Base-by-base conservation (phyloP, 345 rosid genomes). In the Murraya paniculata region DNA sequence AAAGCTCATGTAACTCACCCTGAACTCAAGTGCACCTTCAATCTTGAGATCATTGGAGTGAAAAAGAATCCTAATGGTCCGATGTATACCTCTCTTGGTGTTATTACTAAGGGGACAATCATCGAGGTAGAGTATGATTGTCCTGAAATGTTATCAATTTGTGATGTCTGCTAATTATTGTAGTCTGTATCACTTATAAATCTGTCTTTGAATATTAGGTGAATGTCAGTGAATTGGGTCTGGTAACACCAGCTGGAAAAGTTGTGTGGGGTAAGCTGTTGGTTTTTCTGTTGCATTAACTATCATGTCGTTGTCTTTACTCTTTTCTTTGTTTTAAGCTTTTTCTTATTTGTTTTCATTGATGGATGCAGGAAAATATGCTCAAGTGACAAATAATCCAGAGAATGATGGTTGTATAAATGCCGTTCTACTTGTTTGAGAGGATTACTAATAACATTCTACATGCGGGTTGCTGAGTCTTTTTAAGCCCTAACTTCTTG, bases 1-100 rank as follows among this genome's bases (percentile, higher is more conserved):
- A 92, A 96, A 83, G 97, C 98, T 30, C 97, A 96, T 64, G 95
- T 96, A 9, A 96, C 98, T 3, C 98, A 96, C 62, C 98, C 97
- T 71, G 98, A 96, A 62, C 92, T 94, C 2, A 96, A 88, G 64
- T 91, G 97, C 79, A 91, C 98, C 35, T 91, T 94, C 90, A 86
- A 90, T 84, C 95, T 94, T 13, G 97, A 92, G 71, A 92, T 94
- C 81, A 92, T 91, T 6, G 98, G 91, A 22, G 84, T 94, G 48
- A 92, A 96, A 92, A 96, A 96, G 79, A 94, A 94, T 77, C 99
- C 98, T 6, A 94, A 94, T 45, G 98, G 97, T 30, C 93, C 93
- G n/a, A 94, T 92, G 90, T 94, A 92, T 78, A 92, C 97, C 4
- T 91, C 97, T 66, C 94, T 93, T 19, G 98, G 96, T 78, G 99